Percentiles rank a stretch among this genome's conserved stretches.
These are phyloP conservation scores for Strobilomyces dryophilus DNA, from an alignment of 768 basidiomycete species.

Conservation along the genomic window DNA sequence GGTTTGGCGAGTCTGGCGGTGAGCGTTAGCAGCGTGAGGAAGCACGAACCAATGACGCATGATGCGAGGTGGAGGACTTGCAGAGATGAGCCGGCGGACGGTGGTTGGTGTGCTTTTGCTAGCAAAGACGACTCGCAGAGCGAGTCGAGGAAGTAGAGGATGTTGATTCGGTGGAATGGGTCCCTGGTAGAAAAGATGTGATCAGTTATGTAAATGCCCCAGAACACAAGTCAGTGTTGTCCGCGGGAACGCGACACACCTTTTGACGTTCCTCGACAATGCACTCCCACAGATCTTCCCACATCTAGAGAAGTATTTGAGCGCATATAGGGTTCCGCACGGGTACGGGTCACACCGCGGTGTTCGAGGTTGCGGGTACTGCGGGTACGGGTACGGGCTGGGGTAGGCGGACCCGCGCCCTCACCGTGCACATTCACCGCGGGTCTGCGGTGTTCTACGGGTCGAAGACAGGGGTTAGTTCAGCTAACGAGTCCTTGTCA, in stretches of 20 bases:
- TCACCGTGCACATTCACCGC: too few relatives aligned
- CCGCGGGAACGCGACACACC: constrained; percentile 34
- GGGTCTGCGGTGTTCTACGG: too few relatives aligned
- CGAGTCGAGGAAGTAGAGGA: constrained; percentile 86
- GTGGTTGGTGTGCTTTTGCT: constrained; percentile 50
- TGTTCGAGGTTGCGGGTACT: too few relatives aligned
- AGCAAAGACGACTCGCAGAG: constrained; percentile 77
- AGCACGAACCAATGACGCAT: neutral
- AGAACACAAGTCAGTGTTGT: neutral
- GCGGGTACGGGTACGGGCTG: too few relatives aligned
- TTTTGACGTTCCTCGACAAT: constrained; percentile 88
- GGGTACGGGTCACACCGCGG: too few relatives aligned
- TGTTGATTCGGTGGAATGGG: constrained; percentile 86
- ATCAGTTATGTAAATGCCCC: too few relatives aligned
- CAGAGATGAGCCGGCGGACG: constrained; percentile 25
- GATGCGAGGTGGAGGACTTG: neutral
- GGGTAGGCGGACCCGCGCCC: too few relatives aligned
- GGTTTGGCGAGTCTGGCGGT: constrained; percentile 30
- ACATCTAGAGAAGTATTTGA: constrained; percentile 79
- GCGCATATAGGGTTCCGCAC: constrained; percentile 44
- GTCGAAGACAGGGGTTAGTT: too few relatives aligned
- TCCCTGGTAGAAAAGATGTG: constrained; percentile 42
- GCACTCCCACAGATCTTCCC: constrained; percentile 93
- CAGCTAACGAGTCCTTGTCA: too few relatives aligned
- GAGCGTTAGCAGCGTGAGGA: neutral